These are phyloP conservation scores for Phytophthora podocarpi DNA, from an alignment of 352 stramenopile genomes.

Conservation along the genomic window DNA sequence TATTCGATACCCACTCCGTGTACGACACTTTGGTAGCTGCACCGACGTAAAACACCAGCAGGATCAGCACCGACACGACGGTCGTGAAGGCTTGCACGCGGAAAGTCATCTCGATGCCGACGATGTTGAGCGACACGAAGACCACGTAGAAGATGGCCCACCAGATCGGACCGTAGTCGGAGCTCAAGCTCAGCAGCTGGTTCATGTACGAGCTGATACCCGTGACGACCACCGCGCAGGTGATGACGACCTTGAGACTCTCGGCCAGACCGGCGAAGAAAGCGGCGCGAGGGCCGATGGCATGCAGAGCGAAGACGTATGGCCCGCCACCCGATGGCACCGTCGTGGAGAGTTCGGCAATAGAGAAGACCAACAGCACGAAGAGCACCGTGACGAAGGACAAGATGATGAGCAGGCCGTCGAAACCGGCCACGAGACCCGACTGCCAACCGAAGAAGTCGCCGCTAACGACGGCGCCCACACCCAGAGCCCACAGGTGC, in stretches of 20 bases:
- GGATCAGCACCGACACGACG: slow-evolving; percentile 55
- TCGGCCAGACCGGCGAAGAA: slow-evolving; percentile 73
- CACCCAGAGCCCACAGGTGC: slow-evolving; percentile 63
- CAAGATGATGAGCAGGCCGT: slow-evolving; percentile 64
- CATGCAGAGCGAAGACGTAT: slow-evolving; percentile 72
- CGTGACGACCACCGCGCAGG: slow-evolving; percentile 59
- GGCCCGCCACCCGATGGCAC: slow-evolving; percentile 56
- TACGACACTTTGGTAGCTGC: slow-evolving; percentile 67
- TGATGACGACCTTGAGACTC: slow-evolving; percentile 75
- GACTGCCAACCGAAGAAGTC: slow-evolving; percentile 77
- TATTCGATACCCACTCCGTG: slow-evolving; percentile 48
- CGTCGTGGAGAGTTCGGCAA: slow-evolving; percentile 67
- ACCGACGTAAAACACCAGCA: slow-evolving; percentile 71
- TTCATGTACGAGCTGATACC: slow-evolving; percentile 76
- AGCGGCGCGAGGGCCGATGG: slow-evolving; percentile 50
- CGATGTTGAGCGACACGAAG: slow-evolving; percentile 66
- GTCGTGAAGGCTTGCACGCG: slow-evolving; percentile 64
- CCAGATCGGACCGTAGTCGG: slow-evolving; percentile 52
- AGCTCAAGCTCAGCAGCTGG: slow-evolving; percentile 49
- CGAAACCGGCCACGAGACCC: slow-evolving; percentile 56
- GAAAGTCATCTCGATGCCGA: slow-evolving; percentile 70
- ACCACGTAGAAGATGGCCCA: slow-evolving; percentile 67
- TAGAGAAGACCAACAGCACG: slow-evolving; percentile 72
- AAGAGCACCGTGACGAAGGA: slow-evolving; percentile 64
- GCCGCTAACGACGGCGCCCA: slow-evolving; percentile 56